Conservation (phyloP, 345 rosid genomes). For the Firmiana major region DNA sequence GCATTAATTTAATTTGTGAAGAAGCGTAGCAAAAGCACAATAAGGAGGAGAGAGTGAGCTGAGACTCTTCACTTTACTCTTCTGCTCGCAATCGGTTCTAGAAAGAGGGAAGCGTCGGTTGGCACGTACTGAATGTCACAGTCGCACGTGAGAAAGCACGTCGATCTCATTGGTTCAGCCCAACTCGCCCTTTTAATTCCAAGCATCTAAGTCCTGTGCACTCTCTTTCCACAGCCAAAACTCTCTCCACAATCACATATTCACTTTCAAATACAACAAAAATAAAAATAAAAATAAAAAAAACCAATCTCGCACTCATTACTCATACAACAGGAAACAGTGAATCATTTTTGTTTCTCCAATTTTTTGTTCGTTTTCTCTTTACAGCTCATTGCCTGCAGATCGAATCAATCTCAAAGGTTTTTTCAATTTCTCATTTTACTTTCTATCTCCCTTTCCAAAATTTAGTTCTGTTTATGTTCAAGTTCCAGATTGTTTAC, state of each 20-base stretch:
- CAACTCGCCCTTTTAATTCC: constrained; percentile 19
- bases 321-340: background rate
- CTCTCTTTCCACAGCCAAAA: background rate
- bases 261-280: background rate
- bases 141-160: constrained; percentile 32
- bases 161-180: constrained; percentile 24
- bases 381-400: constrained; percentile 15
- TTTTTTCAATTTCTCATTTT: background rate
- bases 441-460: background rate
- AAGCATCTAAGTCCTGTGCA: constrained; percentile 11
- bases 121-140: constrained; percentile 48
- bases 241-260: background rate
- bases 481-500: background rate
- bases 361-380: background rate
- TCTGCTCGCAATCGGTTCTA: background rate
- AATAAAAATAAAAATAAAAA: background rate
- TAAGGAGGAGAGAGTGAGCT: background rate
- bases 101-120: constrained; percentile 50
- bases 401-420: constrained; percentile 17
- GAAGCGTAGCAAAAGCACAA: background rate
- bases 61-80: background rate
- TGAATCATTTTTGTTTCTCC: background rate
- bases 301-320: background rate
- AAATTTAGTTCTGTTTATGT: background rate
- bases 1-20: background rate